Evolutionary conservation across 192 early-diverging fungal genomes (phyloP).

Genomic region (Coemansia sp.): DNA sequence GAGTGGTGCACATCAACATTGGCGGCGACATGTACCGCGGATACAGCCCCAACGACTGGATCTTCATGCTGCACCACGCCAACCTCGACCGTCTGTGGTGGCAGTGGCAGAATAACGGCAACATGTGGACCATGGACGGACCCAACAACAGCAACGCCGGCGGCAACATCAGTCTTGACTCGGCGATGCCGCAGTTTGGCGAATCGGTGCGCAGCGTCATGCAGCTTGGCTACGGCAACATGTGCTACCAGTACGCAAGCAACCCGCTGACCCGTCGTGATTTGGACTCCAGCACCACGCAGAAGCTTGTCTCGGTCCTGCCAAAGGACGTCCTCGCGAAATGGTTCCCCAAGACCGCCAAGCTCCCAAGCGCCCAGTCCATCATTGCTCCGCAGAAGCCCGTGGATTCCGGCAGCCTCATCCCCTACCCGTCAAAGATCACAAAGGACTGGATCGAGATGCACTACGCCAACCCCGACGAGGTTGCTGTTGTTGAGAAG

Average conservation of each 20-base stretch:
- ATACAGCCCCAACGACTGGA: constrained; percentile 55
- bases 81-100: constrained; percentile 57
- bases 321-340: constrained; percentile 27
- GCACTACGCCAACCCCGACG: constrained; percentile 32
- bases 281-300: constrained; percentile 14
- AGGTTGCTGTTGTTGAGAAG: constrained; percentile 19
- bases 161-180: constrained; percentile 18
- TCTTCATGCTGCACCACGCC: constrained; percentile 58
- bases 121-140: constrained; percentile 47
- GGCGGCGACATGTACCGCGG: constrained; percentile 57
- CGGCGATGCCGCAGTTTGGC: constrained; percentile 41
- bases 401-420: constrained; percentile 14
- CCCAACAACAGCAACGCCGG: constrained; percentile 33
- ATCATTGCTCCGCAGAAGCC: constrained; percentile 4
- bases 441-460: constrained; percentile 40
- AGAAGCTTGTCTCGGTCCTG: constrained; percentile 20
- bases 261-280: constrained; percentile 34
- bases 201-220: constrained; percentile 49
- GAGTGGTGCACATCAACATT: constrained; percentile 50
- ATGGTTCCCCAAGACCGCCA: constrained; percentile 46
- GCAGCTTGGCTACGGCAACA: constrained; percentile 55
- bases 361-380: neutral
- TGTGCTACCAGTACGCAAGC: constrained; percentile 56
- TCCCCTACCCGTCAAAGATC: constrained; percentile 39
- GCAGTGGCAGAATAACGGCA: constrained; percentile 51